Conservation (phyloP, 768 basidiomycete genomes). For the Coprinopsis strossmayeri region DNA sequence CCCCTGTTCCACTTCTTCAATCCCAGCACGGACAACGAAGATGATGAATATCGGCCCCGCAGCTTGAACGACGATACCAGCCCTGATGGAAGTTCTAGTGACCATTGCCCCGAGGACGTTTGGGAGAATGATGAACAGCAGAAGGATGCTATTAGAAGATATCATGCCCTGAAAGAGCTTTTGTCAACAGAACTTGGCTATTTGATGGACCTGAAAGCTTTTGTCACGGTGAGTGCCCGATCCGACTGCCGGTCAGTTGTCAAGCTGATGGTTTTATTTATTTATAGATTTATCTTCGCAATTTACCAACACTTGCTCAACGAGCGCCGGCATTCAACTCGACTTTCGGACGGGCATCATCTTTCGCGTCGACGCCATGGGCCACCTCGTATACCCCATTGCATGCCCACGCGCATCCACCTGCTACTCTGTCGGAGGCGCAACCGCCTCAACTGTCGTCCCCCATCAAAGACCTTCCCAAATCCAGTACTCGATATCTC, state of each 20-base stretch:
- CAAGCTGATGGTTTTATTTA: constrained; percentile 5
- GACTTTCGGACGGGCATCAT: constrained; percentile 33
- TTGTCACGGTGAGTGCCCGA: constrained; percentile 57
- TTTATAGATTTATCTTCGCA: constrained; percentile 57
- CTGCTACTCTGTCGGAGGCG: constrained; percentile 1
- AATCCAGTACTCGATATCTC: constrained; percentile 36
- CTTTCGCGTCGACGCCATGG: constrained; percentile 39
- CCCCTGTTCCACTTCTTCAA: constrained; percentile 28
- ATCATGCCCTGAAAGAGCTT: constrained; percentile 80
- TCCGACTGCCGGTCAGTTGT: constrained; percentile 2
- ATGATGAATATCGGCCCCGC: constrained; percentile 16
- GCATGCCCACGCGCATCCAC: constrained; percentile 18
- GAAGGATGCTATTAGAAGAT: constrained; percentile 46
- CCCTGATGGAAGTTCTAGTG: constrained; percentile 21
- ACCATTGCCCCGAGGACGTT: constrained; percentile 22
- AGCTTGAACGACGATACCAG: constrained; percentile 16
- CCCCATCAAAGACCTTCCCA: constrained; percentile 21
- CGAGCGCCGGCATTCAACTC: constrained; percentile 28
- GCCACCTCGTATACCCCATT: constrained; percentile 36
- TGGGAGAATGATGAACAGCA: constrained; percentile 23
- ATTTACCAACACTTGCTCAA: constrained; percentile 42
- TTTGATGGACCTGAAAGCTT: constrained; percentile 64
- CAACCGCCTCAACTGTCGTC: constrained; percentile 18
- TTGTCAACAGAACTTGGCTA: constrained; percentile 83
- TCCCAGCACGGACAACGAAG: constrained; percentile 24